Evolutionary conservation across 192 early-diverging fungal genomes (phyloP).

Genomic region (Entomortierella beljakovae): DNA sequence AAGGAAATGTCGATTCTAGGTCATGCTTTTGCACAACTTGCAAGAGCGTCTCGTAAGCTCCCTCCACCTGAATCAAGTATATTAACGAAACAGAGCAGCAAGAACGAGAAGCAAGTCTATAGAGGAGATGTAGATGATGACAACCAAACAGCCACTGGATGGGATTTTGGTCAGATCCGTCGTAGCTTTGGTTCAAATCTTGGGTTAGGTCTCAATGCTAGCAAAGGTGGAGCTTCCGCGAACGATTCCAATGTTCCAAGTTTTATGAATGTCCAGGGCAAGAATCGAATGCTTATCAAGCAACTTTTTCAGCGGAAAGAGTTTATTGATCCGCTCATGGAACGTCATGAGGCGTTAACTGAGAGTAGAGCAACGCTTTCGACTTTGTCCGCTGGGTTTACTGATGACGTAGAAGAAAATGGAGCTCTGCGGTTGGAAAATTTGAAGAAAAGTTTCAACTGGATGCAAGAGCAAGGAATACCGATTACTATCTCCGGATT

Average conservation of each 20-base stretch:
- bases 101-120: not conserved
- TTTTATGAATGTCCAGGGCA: slow-evolving; percentile 3
- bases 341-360: slow-evolving; percentile 1
- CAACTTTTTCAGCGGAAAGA: slow-evolving; percentile 21
- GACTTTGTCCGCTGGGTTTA: not conserved
- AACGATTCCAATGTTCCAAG: not conserved
- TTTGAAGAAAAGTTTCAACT: slow-evolving; percentile 25
- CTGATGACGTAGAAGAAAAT: not conserved
- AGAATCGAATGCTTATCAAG: slow-evolving; percentile 15
- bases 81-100: not conserved
- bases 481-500: slow-evolving; percentile 26
- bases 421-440: slow-evolving; percentile 1
- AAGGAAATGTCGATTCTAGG: slow-evolving; percentile 19
- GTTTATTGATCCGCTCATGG: slow-evolving; percentile 14
- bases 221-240: not conserved
- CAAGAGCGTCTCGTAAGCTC: slow-evolving; percentile 18
- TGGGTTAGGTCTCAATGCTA: not conserved
- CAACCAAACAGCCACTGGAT: not conserved
- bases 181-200: slow-evolving; percentile 1
- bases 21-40: slow-evolving; percentile 37
- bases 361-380: not conserved
- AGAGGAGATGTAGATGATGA: not conserved
- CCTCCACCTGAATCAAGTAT: not conserved
- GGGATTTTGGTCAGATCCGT: slow-evolving; percentile 27
- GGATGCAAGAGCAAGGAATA: slow-evolving; percentile 18